These are phyloP conservation scores for Eucalyptus polyanthemos DNA, from an alignment of 345 rosid genomes.

Conservation along the genomic window DNA sequence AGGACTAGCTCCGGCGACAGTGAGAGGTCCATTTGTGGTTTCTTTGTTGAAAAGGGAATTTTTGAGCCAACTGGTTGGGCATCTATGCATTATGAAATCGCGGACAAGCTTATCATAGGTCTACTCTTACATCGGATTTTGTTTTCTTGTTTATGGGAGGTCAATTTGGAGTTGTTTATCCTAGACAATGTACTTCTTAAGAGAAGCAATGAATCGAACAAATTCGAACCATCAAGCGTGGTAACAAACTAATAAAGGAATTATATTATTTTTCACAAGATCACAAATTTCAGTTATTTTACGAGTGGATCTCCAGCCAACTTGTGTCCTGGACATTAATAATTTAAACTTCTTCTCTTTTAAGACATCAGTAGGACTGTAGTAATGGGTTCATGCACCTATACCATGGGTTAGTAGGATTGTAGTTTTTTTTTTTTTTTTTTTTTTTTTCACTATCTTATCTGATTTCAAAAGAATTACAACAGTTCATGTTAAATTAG, in stretches of 20 bases:
- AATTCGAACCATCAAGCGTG: accelerated
- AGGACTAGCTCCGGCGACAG: no score
- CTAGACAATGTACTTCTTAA: not conserved
- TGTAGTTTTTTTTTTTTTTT: no score
- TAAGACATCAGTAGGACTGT: not conserved
- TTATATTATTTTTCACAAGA: not conserved
- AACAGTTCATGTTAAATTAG: not conserved
- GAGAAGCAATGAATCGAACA: not conserved
- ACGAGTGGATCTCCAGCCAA: accelerated
- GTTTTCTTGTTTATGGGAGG: no score
- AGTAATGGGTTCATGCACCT: not conserved
- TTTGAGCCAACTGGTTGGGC: no score
- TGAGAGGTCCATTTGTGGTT: no score
- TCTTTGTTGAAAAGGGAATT: no score
- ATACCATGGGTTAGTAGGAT: not conserved
- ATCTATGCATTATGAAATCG: no score
- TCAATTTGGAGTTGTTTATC: no score
- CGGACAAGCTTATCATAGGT: no score
- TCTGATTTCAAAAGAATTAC: not conserved
- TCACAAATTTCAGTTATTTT: no score
- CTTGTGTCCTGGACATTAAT: not conserved
- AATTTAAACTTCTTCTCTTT: not conserved
- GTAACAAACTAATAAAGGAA: not conserved
- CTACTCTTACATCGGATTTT: no score
- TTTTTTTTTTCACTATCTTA: no score